Conservation (phyloP, 2,329 filamentous ascomycete genomes). For the Xylaria sp. region DNA sequence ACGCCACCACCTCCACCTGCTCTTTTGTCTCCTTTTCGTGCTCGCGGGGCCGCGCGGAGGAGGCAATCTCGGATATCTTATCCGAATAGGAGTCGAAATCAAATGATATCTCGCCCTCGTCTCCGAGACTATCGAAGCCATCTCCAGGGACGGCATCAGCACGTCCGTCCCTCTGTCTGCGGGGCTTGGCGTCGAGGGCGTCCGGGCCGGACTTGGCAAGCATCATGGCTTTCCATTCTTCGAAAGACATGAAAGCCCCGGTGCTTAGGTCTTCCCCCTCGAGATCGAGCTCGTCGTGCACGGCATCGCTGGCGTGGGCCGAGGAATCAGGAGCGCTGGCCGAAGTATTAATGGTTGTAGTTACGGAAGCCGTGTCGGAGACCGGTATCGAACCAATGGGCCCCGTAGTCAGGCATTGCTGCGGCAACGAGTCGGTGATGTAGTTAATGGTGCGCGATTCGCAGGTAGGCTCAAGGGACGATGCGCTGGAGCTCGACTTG, state of each 20-base stretch:
- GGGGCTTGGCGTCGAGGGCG: constrained; percentile 70
- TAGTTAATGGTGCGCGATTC: constrained; percentile 78
- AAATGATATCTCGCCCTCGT: constrained; percentile 83
- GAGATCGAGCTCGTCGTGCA: constrained; percentile 66
- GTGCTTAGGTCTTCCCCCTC: constrained; percentile 68
- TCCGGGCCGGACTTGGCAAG: constrained; percentile 84
- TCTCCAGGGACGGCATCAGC: constrained; percentile 64
- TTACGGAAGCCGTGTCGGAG: constrained; percentile 37
- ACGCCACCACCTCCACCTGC: constrained; percentile 56
- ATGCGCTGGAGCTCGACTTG: constrained; percentile 29
- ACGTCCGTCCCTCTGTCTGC: constrained; percentile 64
- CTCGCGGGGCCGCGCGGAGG: constrained; percentile 44
- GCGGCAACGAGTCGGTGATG: constrained; percentile 80
- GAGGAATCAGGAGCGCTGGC: constrained; percentile 35
- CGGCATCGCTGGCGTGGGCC: constrained; percentile 33
- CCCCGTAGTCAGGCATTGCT: constrained; percentile 76
- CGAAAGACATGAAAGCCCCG: constrained; percentile 89
- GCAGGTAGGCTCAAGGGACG: constrained; percentile 54
- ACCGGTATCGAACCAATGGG: constrained; percentile 50
- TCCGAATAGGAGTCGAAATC: constrained; percentile 63
- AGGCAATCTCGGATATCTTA: constrained; percentile 57
- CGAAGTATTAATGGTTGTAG: constrained; percentile 41
- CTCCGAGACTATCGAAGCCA: constrained; percentile 81
- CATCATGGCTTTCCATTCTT: constrained; percentile 98
- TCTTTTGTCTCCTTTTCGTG: constrained; percentile 45